These are phyloP conservation scores for Neurospora africana DNA, from an alignment of 495 filamentous ascomycete species.

Conservation along the genomic window DNA sequence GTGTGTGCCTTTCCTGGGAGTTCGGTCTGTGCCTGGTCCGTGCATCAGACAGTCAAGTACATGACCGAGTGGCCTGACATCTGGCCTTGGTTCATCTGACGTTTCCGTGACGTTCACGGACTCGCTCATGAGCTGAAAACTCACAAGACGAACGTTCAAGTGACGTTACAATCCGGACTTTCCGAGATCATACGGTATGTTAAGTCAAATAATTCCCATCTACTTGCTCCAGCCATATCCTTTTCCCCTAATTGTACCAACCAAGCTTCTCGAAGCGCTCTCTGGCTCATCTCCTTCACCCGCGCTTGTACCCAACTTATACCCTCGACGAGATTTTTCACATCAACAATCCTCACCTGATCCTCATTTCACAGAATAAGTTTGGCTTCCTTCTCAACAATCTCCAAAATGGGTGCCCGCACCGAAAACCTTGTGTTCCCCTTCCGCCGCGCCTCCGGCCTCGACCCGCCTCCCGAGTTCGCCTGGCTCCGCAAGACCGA, in stretches of 20 bases:
- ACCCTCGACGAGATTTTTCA: background rate
- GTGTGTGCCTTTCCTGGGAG: background rate
- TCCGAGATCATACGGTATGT: background rate
- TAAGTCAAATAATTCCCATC: background rate
- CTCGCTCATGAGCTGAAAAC: background rate
- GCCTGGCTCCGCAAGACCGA: constrained; percentile 25
- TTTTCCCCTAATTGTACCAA: background rate
- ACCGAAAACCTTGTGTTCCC: constrained; percentile 24
- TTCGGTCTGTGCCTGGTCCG: too few species aligned
- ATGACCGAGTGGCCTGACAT: too few species aligned
- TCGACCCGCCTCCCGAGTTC: constrained; percentile 33
- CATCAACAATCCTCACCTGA: background rate
- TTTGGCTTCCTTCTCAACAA: background rate
- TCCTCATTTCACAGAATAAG: background rate
- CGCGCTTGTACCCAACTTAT: background rate
- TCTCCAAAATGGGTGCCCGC: constrained; percentile 8
- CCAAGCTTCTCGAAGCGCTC: background rate
- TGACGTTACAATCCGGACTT: background rate
- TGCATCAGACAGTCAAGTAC: too few species aligned
- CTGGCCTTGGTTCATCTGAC: background rate
- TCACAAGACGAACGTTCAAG: background rate
- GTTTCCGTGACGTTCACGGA: background rate
- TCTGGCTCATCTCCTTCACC: background rate
- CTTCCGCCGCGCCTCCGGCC: constrained; percentile 28
- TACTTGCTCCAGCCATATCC: background rate